A percentile compares a stretch with the other conserved stretches of the same genome.
Conservation (phyloP, 441 rosid species). For the Daphne laureola region DNA sequence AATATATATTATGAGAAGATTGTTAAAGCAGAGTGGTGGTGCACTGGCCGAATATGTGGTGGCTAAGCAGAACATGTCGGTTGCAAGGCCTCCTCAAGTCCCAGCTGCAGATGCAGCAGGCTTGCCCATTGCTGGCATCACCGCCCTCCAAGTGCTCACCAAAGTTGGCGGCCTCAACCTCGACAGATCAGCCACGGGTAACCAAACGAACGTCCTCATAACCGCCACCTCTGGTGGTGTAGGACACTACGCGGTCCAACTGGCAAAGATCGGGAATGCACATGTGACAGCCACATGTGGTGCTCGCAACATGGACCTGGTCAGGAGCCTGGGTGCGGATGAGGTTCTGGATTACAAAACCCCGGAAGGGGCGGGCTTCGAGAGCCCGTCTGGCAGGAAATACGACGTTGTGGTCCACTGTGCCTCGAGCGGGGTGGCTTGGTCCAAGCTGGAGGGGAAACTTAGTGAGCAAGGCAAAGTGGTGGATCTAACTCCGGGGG, state of each 20-base stretch:
- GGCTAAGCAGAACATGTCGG: slow-evolving; percentile 47
- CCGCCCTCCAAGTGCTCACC: slow-evolving; percentile 60
- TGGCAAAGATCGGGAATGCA: slow-evolving; percentile 64
- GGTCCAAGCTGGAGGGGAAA: slow-evolving; percentile 45
- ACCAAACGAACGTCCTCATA: slow-evolving; percentile 42
- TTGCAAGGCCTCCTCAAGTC: slow-evolving; percentile 52
- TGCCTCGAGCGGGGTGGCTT: slow-evolving; percentile 45
- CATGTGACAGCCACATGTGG: slow-evolving; percentile 80
- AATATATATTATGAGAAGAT: slow-evolving; percentile 2
- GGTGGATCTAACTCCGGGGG: slow-evolving; percentile 47
- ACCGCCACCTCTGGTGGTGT: slow-evolving; percentile 85
- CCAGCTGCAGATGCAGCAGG: slow-evolving; percentile 60
- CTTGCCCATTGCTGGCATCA: slow-evolving; percentile 53
- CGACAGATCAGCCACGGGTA: slow-evolving; percentile 32
- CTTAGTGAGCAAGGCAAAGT: slow-evolving; percentile 50
- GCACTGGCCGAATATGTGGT: slow-evolving; percentile 56
- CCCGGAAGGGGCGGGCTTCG: slow-evolving; percentile 55
- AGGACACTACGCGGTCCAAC: slow-evolving; percentile 65
- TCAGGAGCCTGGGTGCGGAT: slow-evolving; percentile 61
- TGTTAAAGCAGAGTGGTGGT: slow-evolving; percentile 37
- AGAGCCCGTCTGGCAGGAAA: slow-evolving; percentile 59
- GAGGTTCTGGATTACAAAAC: slow-evolving; percentile 73
- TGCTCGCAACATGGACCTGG: slow-evolving; percentile 53
- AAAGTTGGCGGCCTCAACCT: slow-evolving; percentile 51
- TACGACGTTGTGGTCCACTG: slow-evolving; percentile 66